These are phyloP conservation scores for Scenedesmus sp. DNA, from an alignment of 163 green algal genomes.

Conservation along the genomic window DNA sequence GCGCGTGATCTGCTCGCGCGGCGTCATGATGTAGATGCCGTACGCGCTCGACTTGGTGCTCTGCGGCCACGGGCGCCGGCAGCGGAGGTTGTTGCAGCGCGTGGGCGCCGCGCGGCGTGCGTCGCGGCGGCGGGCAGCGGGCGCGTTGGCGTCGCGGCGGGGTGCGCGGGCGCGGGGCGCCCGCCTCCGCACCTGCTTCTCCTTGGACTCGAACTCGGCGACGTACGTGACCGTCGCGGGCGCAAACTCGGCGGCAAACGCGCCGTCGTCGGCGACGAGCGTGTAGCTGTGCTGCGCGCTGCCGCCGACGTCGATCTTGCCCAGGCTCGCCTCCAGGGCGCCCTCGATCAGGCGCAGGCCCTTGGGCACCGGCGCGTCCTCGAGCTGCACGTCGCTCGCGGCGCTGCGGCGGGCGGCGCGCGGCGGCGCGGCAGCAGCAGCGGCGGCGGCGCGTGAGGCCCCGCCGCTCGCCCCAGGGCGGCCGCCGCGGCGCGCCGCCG, in stretches of 20 bases:
- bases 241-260: constrained; percentile 35
- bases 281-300: constrained; percentile 53
- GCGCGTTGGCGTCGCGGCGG: background rate
- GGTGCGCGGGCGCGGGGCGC: background rate
- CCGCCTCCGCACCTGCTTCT: constrained; percentile 39
- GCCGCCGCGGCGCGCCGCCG: no score
- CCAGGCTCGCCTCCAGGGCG: constrained; percentile 22
- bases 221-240: constrained; percentile 53
- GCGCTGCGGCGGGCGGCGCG: constrained; percentile 41
- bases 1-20: constrained; percentile 59
- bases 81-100: no score
- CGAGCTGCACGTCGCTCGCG: constrained; percentile 47
- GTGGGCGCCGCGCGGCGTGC: no score
- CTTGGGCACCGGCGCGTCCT: constrained; percentile 45
- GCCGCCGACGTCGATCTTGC: constrained; percentile 53
- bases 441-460: no score
- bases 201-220: constrained; percentile 46
- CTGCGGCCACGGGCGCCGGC: constrained; percentile 21
- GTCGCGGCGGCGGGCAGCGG: no score
- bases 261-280: constrained; percentile 45
- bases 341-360: constrained; percentile 55
- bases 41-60: constrained; percentile 44
- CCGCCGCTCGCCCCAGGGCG: no score
- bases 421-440: background rate
- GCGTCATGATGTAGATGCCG: constrained; percentile 59